Base-by-base conservation (phyloP, 108 stramenopile species). In the Cyclotella distinguenda region DNA sequence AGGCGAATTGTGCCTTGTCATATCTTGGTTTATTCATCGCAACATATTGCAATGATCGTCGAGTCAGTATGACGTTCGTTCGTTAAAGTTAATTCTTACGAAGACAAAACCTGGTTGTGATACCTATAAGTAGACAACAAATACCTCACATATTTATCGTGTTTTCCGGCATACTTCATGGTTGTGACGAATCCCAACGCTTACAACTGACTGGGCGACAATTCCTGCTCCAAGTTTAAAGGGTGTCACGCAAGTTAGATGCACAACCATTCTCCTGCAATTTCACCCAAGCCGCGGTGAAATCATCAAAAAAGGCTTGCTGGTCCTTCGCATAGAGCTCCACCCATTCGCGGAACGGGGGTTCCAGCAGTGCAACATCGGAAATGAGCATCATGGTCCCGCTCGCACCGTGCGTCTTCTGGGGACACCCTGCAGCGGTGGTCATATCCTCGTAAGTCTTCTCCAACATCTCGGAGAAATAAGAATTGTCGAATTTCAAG, bases 181-280 rank as follows among this genome's bases (percentile, higher is more conserved):
- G n/a, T n/a, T n/a, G n/a, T n/a, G n/a, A n/a, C n/a, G n/a, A n/a
- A n/a, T n/a, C n/a, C n/a, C n/a, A n/a, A n/a, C n/a, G n/a, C n/a
- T n/a, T n/a, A n/a, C n/a, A n/a, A n/a, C n/a, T n/a, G n/a, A n/a
- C n/a, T n/a, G n/a, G n/a, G n/a, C n/a, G n/a, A n/a, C n/a, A n/a
- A n/a, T n/a, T n/a, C n/a, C n/a, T n/a, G n/a, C n/a, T n/a, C n/a
- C n/a, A n/a, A n/a, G n/a, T 39, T 63, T 74, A 78, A 23, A 78
- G 77, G 36, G 57, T 54, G 31, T 78, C 71, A 53, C 77, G 65
- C 66, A 78, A 61, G 13, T 39, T 70, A 22, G 43, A 12, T n/a
- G n/a, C n/a, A 23, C 74, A 76, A 26, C 74, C 74, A 50, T 76
- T 76, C 70, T 76, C 74, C 69, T 76, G 74, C 52, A 76, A 53